Percentiles rank a stretch among this genome's conserved stretches.
Evolutionary conservation across 345 rosid species (phyloP).

Genomic region (Arabidopsis arenosa): DNA sequence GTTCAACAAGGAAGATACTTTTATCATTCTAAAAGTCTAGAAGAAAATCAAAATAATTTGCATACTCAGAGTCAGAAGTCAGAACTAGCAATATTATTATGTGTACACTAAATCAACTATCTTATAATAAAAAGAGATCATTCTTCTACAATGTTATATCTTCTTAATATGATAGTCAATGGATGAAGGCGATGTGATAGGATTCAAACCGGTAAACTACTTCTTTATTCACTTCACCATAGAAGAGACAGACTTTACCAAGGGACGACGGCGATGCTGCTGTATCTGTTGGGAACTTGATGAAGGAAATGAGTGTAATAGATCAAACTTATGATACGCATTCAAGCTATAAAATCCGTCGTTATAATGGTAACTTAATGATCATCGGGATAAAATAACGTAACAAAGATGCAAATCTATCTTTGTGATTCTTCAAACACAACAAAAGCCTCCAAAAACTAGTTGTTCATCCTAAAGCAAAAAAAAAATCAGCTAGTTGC

Average conservation of each 20-base stretch:
- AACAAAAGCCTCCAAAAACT: background rate
- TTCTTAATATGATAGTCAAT: background rate
- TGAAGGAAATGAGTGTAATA: background rate
- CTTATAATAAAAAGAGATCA: background rate
- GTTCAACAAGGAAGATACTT: slow-evolving; percentile 21
- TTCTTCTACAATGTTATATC: background rate
- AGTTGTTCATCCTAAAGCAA: background rate
- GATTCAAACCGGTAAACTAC: slow-evolving; percentile 19
- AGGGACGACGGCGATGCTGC: background rate
- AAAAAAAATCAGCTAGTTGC: background rate
- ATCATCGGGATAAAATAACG: slow-evolving; percentile 1
- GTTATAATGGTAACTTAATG: background rate
- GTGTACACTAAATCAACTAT: background rate
- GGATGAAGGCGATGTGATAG: slow-evolving; percentile 13
- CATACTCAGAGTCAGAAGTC: slow-evolving; percentile 3
- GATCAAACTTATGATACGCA: slow-evolving; percentile 10
- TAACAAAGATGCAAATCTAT: background rate
- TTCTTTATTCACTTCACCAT: slow-evolving; percentile 6
- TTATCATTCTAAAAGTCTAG: slow-evolving; percentile 3
- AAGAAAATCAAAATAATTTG: background rate
- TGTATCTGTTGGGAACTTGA: background rate
- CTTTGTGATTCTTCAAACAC: slow-evolving; percentile 6
- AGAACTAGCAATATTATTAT: background rate
- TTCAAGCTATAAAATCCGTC: background rate
- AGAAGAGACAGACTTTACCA: slow-evolving; percentile 27